A percentile compares a stretch with the other conserved stretches of the same genome.
Conservation (phyloP, 2,329 filamentous ascomycete species). For the Pseudocercospora vitis region DNA sequence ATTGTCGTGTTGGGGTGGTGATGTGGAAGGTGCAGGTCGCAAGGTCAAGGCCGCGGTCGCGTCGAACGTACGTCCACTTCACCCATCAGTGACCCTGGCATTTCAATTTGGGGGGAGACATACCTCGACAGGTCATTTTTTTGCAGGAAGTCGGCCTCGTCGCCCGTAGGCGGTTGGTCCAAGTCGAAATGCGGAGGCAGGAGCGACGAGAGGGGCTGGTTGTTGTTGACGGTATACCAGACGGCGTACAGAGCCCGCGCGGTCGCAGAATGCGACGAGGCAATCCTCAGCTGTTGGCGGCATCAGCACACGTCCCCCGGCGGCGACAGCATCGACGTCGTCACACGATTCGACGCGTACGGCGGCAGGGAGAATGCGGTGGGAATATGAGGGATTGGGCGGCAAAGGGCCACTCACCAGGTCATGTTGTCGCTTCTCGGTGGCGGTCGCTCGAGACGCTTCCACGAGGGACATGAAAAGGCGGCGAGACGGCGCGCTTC, state of each 20-base stretch:
- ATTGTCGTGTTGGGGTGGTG: conserved; percentile 31
- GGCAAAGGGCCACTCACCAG: conserved; percentile 10
- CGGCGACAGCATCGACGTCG: background rate
- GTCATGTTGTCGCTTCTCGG: conserved; percentile 8
- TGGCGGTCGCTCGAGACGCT: conserved; percentile 42
- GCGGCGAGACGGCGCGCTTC: conserved; percentile 43
- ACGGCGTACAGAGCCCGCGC: conserved; percentile 17
- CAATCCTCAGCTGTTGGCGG: conserved; percentile 10
- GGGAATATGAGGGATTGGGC: conserved; percentile 10
- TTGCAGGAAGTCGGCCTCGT: conserved; percentile 20
- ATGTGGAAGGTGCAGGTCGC: conserved; percentile 43
- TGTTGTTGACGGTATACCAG: conserved; percentile 17
- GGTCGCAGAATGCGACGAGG: conserved; percentile 17
- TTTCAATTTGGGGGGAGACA: too few species aligned
- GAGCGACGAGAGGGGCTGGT: conserved; percentile 14
- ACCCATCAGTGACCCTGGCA: conserved; percentile 16
- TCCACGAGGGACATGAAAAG: conserved; percentile 51
- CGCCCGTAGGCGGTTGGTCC: conserved; percentile 6
- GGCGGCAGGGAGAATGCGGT: background rate
- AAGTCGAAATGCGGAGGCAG: conserved; percentile 10
- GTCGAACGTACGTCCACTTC: conserved; percentile 58
- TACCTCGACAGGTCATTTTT: conserved; percentile 18
- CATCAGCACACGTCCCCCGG: conserved; percentile 14
- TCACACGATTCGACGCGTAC: background rate
- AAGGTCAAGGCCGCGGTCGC: conserved; percentile 45